These are phyloP conservation scores for Neonectria sp. DNA, from an alignment of 2,329 filamentous ascomycete species.

Conservation along the genomic window DNA sequence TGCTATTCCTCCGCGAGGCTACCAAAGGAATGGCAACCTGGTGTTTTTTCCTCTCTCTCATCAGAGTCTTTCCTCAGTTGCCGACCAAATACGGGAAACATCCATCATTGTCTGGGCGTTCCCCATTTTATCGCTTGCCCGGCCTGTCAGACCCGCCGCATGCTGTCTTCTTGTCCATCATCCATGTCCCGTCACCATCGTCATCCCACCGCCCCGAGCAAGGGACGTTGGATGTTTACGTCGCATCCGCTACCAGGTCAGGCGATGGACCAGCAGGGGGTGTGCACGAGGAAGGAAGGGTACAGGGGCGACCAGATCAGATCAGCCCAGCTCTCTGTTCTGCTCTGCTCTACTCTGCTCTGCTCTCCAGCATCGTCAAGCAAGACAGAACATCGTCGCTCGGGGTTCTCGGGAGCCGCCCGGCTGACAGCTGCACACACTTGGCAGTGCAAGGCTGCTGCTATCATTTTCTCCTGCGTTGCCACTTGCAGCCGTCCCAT, in stretches of 20 bases:
- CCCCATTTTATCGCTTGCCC: constrained; percentile 1
- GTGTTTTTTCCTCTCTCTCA: neutral
- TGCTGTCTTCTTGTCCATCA: neutral
- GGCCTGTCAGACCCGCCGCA: constrained; percentile 20
- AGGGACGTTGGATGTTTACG: constrained; percentile 22
- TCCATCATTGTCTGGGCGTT: neutral
- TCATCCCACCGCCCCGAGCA: neutral
- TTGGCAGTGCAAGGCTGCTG: neutral
- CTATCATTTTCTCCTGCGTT: neutral
- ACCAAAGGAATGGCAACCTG: constrained; percentile 7
- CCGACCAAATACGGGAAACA: neutral
- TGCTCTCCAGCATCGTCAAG: neutral
- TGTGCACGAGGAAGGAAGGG: neutral
- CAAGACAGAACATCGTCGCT: neutral
- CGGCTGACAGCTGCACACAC: neutral
- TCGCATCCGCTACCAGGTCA: constrained; percentile 27
- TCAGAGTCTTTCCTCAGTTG: neutral
- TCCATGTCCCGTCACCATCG: neutral
- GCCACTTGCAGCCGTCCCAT: constrained; percentile 16
- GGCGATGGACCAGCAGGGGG: constrained; percentile 10
- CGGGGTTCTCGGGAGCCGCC: neutral
- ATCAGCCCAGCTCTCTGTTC: neutral
- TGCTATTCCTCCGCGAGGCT: neutral
- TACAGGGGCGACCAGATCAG: constrained; percentile 9
- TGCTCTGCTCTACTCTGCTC: too few species aligned